These are phyloP conservation scores for Coemansia sp. DNA, from an alignment of 192 early-diverging fungal species.

Conservation along the genomic window DNA sequence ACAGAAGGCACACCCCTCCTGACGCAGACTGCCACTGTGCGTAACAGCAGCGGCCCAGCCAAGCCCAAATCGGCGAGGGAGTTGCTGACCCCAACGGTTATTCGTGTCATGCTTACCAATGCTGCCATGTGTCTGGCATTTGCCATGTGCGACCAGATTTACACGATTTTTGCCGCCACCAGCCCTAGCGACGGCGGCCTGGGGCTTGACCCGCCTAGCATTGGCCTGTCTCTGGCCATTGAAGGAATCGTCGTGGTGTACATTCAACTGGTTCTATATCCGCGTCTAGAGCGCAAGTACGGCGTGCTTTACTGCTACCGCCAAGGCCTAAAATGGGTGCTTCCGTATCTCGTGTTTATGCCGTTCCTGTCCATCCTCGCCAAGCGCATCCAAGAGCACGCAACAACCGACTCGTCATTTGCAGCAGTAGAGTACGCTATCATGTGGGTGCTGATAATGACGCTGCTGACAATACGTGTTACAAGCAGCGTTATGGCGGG, in stretches of 20 bases:
- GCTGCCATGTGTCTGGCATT: not conserved
- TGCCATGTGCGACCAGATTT: conserved; percentile 12
- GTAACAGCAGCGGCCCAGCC: not conserved
- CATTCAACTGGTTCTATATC: conserved; percentile 52
- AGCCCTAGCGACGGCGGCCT: conserved; percentile 31
- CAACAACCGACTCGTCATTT: too few relatives aligned
- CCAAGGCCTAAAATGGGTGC: conserved; percentile 9
- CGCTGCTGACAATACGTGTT: conserved; percentile 4
- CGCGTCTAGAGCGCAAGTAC: too few relatives aligned
- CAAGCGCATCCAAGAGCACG: not conserved
- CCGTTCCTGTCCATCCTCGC: conserved; percentile 21
- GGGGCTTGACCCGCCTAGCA: conserved; percentile 45
- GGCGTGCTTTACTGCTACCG: conserved; percentile 47
- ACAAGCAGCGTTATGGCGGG: conserved; percentile 8
- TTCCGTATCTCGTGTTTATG: conserved; percentile 1
- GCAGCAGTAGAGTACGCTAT: not conserved
- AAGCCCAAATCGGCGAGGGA: not conserved
- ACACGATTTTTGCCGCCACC: conserved; percentile 22
- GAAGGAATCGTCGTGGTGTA: conserved; percentile 40
- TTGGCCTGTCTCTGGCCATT: conserved; percentile 49
- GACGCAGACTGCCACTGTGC: not conserved
- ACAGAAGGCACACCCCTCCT: not conserved
- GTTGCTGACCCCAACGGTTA: conserved; percentile 4
- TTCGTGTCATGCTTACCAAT: conserved; percentile 1
- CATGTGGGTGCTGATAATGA: conserved; percentile 16